phyloP scores from a whole-genome alignment of 2,329 filamentous ascomycete species.

The Colletotrichum tanaceti region DNA sequence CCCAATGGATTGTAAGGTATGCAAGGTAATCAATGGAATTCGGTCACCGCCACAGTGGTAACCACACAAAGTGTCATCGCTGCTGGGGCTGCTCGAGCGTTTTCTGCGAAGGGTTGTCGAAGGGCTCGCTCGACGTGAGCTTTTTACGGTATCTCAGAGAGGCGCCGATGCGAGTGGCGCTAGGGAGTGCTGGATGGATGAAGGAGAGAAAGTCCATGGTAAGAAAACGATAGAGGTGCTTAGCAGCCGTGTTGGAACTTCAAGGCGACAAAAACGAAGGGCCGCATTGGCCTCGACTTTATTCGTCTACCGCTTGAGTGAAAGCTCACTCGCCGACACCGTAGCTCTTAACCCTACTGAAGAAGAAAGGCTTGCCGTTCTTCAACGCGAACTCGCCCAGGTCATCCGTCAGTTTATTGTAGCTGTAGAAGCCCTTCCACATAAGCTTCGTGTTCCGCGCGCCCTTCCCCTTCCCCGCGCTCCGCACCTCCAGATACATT shows the following conservation, averaged over 20 bases:
- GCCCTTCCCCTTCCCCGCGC: slow-evolving; percentile 68
- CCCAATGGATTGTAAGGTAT: too few species aligned
- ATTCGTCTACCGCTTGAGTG: slow-evolving; percentile 37
- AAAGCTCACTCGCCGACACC: slow-evolving; percentile 58
- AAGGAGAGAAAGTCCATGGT: slow-evolving; percentile 61
- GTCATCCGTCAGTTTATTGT: slow-evolving; percentile 89
- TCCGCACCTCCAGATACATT: slow-evolving; percentile 80
- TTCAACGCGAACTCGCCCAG: slow-evolving; percentile 82
- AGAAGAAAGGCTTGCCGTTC: slow-evolving; percentile 74
- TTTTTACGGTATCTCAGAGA: slow-evolving; percentile 47
- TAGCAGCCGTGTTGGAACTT: neutral
- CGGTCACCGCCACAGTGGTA: too few species aligned
- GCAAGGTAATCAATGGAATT: neutral
- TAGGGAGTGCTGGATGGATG: slow-evolving; percentile 65
- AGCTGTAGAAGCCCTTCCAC: slow-evolving; percentile 93
- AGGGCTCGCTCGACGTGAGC: too few species aligned
- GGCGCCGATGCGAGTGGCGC: slow-evolving; percentile 60
- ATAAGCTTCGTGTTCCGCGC: slow-evolving; percentile 85
- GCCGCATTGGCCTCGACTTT: neutral
- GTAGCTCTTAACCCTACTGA: slow-evolving; percentile 74
- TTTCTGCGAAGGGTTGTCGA: slow-evolving; percentile 53
- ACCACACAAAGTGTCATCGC: slow-evolving; percentile 49
- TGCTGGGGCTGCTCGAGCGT: slow-evolving; percentile 56
- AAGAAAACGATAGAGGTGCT: slow-evolving; percentile 50
- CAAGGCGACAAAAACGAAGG: neutral